phyloP scores from a whole-genome alignment of 148 eudicot species.

The Rhododendron williamsianum region DNA sequence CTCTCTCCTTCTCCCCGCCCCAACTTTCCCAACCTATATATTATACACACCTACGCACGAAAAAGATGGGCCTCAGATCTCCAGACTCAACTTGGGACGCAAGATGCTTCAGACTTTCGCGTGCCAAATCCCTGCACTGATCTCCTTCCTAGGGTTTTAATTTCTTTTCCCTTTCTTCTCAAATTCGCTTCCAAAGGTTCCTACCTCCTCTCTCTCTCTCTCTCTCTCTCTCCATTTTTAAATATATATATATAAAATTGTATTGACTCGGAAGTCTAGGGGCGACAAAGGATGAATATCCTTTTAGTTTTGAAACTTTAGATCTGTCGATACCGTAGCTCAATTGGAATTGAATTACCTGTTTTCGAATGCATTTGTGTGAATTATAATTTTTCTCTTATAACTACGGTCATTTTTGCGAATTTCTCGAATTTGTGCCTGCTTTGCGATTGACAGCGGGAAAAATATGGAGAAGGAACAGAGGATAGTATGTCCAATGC shows the following conservation, averaged over 20 bases:
- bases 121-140: not conserved
- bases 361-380: not conserved
- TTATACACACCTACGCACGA: not conserved
- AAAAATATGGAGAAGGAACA: not conserved
- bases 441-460: too few relatives aligned
- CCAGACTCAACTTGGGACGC: not conserved
- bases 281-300: not conserved
- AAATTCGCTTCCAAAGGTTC: not conserved
- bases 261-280: not conserved
- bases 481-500: not conserved
- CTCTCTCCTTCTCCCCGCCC: not conserved
- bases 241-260: not conserved
- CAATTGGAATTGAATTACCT: not conserved
- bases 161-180: not conserved
- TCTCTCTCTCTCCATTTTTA: not conserved
- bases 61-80: constrained; percentile 9
- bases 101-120: constrained; percentile 4
- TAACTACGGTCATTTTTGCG: not conserved
- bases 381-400: not conserved
- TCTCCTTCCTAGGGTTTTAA: constrained; percentile 7
- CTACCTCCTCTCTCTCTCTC: not conserved
- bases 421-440: too few relatives aligned
- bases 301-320: not conserved
- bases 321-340: constrained; percentile 6
- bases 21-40: not conserved